Conservation (phyloP, 2,329 filamentous ascomycete genomes). For the Zymoseptoria brevis region DNA sequence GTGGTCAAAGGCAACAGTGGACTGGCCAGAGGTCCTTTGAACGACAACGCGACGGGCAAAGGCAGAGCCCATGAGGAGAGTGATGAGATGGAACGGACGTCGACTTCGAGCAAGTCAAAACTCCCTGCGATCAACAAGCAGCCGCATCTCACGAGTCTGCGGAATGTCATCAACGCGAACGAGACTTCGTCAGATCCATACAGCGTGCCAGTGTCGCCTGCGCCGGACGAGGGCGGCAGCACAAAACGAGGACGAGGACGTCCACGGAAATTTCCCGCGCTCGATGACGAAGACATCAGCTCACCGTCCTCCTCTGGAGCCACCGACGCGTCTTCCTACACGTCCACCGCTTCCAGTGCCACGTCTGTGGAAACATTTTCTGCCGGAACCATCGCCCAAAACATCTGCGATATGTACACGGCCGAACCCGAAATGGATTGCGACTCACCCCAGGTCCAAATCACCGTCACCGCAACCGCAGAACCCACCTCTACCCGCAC, state of each 20-base stretch:
- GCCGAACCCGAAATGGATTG: constrained; percentile 12
- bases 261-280: constrained; percentile 14
- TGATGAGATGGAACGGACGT: not conserved
- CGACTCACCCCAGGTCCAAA: not conserved
- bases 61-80: not conserved
- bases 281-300: constrained; percentile 9
- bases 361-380: constrained; percentile 24
- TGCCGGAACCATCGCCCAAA: constrained; percentile 22
- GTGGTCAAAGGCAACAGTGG: not conserved
- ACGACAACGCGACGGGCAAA: not conserved
- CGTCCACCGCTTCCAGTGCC: constrained; percentile 23
- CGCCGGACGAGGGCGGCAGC: constrained; percentile 6
- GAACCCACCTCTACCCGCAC: constrained; percentile 2
- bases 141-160: constrained; percentile 20
- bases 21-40: not conserved
- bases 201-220: constrained; percentile 19
- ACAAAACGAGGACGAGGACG: constrained; percentile 18
- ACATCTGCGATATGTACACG: constrained; percentile 26
- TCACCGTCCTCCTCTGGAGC: constrained; percentile 18
- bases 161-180: constrained; percentile 22
- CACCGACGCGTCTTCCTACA: constrained; percentile 16
- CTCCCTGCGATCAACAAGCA: constrained; percentile 21
- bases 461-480: constrained; percentile 5
- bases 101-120: constrained; percentile 9
- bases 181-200: constrained; percentile 17